Base-by-base conservation (phyloP, 1,284 basidiomycete genomes). In the Ganoderma lucidum region DNA sequence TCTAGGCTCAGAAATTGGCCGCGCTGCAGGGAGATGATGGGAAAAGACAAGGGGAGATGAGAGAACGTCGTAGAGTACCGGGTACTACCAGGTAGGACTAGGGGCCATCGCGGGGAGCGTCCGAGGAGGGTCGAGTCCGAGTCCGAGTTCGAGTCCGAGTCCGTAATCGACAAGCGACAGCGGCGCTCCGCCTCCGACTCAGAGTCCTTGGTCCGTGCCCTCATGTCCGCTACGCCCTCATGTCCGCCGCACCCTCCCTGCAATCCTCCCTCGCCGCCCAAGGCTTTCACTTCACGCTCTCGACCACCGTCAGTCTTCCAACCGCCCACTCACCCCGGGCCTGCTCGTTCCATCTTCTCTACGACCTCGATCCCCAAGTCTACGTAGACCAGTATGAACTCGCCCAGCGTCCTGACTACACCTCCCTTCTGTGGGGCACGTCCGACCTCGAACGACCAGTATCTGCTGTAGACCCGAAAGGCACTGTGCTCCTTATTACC, bases 311-410 rank as follows among this genome's bases (percentile, higher is more conserved):
- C 41, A 48, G 17, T 65, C 12, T 66, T 58, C 61, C 51, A 15
- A 37, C 51, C 23, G 3, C 66, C 66, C 60, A 51, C 15, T 51
- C 72, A 15, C 41, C 42, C 17, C 42, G 17, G 5, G 14, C 75
- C 61, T 87, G 84, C 74, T 72, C 80, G 17, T 74, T 85, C 0
- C 78, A 85, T 69, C 76, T 88, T 6, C 76, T 82, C 51, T 83
- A 82, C 74, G 73, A 75, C 5, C 80, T 88, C 23, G 85, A 85
- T 2, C 81, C 84, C 0, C 77, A 83, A 41, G 73, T 87, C 51
- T 87, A 87, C 74, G 81, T 84, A 60, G 87, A 88, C 75, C 83
- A 82, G 6, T 87, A 87, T 75, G 87, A 89, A 73, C 83, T 88
- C 45, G 79, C 79, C 12, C 83, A 86, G 67, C 78, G 83, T 60